These are phyloP conservation scores for Brassica incana DNA, from an alignment of 345 rosid genomes.

Conservation along the genomic window DNA sequence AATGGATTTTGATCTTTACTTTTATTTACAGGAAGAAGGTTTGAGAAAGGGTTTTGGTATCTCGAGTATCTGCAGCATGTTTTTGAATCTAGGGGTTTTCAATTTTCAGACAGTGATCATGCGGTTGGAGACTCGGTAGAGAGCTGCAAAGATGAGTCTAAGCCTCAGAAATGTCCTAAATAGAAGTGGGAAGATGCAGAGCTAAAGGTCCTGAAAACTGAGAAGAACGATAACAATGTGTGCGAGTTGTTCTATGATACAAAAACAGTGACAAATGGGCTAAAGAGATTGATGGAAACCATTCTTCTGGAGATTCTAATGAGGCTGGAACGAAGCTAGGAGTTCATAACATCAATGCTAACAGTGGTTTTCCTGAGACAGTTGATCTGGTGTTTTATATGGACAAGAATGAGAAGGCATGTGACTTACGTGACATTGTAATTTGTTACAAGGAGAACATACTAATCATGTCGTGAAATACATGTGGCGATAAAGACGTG, in stretches of 20 bases:
- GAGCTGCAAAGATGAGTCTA: slow-evolving; percentile 31
- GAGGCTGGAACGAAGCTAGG: not conserved
- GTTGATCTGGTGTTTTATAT: slow-evolving; percentile 46
- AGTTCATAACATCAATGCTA: slow-evolving; percentile 12
- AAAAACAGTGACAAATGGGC: not conserved
- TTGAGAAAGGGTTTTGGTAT: slow-evolving; percentile 47
- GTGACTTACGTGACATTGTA: slow-evolving; percentile 58
- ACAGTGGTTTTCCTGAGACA: slow-evolving; percentile 34
- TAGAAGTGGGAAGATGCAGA: slow-evolving; percentile 39
- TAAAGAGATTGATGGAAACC: too few species aligned
- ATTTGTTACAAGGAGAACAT: slow-evolving; percentile 65
- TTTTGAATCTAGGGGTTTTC: not conserved
- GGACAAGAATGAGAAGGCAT: slow-evolving; percentile 41
- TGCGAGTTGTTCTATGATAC: slow-evolving; percentile 30
- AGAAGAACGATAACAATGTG: slow-evolving; percentile 5
- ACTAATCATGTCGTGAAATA: slow-evolving; percentile 63
- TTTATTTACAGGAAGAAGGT: slow-evolving; percentile 54
- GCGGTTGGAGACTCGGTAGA: slow-evolving; percentile 37
- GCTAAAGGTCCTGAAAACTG: slow-evolving; percentile 38
- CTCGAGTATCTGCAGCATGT: slow-evolving; percentile 33
- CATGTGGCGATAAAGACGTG: slow-evolving; percentile 68
- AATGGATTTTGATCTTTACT: slow-evolving; percentile 12
- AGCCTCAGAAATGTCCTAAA: slow-evolving; percentile 38
- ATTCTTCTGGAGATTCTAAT: too few species aligned
- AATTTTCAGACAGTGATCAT: slow-evolving; percentile 53